Conservation (phyloP, 257 asterid genomes). For the Salvia miltiorrhiza region DNA sequence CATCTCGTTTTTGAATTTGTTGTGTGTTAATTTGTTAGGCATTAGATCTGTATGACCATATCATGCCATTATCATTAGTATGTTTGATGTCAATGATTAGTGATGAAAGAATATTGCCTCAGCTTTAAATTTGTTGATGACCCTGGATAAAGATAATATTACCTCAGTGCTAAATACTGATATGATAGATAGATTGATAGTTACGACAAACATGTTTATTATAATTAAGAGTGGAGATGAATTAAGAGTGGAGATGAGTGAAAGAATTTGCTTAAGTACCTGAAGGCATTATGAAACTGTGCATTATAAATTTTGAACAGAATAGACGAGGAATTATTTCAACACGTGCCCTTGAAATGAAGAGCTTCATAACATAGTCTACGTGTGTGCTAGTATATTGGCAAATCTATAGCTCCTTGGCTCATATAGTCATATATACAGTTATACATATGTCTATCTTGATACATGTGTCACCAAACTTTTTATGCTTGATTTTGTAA, state of each 20-base stretch:
- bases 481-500: neutral
- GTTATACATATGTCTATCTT: neutral
- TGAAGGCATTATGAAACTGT: neutral
- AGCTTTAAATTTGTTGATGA: neutral
- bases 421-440: neutral
- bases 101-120: neutral
- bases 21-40: neutral
- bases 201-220: no score
- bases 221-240: no score
- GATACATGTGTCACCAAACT: neutral
- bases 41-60: neutral
- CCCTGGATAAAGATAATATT: neutral
- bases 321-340: neutral
- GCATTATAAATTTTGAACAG: neutral
- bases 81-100: conserved; percentile 1
- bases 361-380: neutral
- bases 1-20: neutral
- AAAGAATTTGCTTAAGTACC: neutral
- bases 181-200: neutral
- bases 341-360: neutral
- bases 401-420: neutral
- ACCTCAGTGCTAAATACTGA: neutral
- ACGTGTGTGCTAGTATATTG: neutral
- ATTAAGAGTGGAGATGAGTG: neutral
- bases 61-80: neutral